These are phyloP conservation scores for Flaveria floridana DNA, from an alignment of 140 eudicot genomes.

Conservation along the genomic window DNA sequence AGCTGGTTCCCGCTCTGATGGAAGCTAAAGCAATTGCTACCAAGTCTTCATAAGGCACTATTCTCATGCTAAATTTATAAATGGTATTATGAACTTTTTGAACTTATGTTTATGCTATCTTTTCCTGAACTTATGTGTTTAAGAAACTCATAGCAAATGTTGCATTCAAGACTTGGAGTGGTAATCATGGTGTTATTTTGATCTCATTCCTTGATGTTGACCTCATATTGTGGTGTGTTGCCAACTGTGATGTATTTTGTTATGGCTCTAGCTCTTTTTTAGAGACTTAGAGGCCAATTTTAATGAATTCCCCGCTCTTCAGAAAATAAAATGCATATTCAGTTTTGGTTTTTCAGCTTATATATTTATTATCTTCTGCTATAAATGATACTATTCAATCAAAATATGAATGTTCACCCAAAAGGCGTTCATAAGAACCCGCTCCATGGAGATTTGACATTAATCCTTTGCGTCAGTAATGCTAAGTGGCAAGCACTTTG, in stretches of 20 bases:
- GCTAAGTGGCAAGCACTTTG: constrained; percentile 11
- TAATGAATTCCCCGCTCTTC: too few relatives aligned
- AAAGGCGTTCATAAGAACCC: background rate
- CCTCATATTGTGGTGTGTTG: too few relatives aligned
- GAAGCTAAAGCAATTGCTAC: constrained; percentile 75
- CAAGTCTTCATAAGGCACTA: constrained; percentile 40
- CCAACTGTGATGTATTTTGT: too few relatives aligned
- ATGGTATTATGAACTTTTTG: constrained; percentile 13
- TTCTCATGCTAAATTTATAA: constrained; percentile 18
- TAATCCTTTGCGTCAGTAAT: background rate
- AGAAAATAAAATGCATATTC: background rate
- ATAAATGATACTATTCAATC: background rate
- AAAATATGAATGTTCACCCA: background rate
- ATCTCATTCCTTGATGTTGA: too few relatives aligned
- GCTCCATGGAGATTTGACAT: background rate
- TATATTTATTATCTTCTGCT: constrained; percentile 10
- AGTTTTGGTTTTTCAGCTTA: background rate
- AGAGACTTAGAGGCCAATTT: too few relatives aligned
- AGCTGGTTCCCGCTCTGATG: constrained; percentile 72
- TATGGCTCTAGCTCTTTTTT: too few relatives aligned
- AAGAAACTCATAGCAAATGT: background rate
- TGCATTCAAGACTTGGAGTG: constrained; percentile 2
- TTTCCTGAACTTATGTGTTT: constrained; percentile 5
- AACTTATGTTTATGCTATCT: constrained; percentile 8
- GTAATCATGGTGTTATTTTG: too few relatives aligned